A percentile compares a stretch with the other conserved stretches of the same genome.
phyloP scores from a whole-genome alignment of 2,329 filamentous ascomycete species.

The Arachnopeziza araneosa region DNA sequence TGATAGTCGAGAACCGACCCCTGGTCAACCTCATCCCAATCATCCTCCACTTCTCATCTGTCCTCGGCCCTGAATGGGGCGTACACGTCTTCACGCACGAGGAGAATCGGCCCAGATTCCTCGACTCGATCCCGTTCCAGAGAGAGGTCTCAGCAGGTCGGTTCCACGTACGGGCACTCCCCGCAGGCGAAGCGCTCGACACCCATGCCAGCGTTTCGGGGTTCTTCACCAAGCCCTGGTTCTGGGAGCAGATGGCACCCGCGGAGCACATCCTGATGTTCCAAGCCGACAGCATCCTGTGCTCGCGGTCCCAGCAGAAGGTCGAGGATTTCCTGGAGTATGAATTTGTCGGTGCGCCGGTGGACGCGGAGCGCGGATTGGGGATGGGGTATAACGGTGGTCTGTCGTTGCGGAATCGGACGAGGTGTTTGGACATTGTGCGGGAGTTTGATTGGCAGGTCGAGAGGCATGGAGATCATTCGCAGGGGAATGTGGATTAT shows the following conservation, averaged over 20 bases:
- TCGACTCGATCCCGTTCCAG: conserved; percentile 24
- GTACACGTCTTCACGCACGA: conserved; percentile 34
- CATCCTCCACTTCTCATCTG: conserved; percentile 32
- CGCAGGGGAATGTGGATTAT: neutral
- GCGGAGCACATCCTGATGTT: conserved; percentile 49
- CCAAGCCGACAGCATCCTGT: conserved; percentile 49
- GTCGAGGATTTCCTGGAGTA: conserved; percentile 16
- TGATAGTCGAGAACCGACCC: neutral
- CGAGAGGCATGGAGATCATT: neutral
- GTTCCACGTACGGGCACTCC: conserved; percentile 34
- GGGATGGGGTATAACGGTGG: neutral
- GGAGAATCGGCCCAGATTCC: neutral
- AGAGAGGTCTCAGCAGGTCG: conserved; percentile 28
- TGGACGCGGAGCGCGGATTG: neutral
- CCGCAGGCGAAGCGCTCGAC: conserved; percentile 28
- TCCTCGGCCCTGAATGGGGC: conserved; percentile 38
- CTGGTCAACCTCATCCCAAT: conserved; percentile 26
- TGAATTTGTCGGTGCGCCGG: conserved; percentile 27
- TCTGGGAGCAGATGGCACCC: conserved; percentile 44
- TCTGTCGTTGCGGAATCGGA: neutral
- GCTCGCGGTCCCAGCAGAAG: conserved; percentile 37
- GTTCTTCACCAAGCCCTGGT: conserved; percentile 41
- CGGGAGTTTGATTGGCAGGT: neutral
- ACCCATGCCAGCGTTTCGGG: conserved; percentile 29
- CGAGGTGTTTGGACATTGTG: neutral